A percentile compares a stretch with the other conserved stretches of the same genome.
phyloP scores from a whole-genome alignment of 768 basidiomycete genomes.

The Leccinum subgranulosum region DNA sequence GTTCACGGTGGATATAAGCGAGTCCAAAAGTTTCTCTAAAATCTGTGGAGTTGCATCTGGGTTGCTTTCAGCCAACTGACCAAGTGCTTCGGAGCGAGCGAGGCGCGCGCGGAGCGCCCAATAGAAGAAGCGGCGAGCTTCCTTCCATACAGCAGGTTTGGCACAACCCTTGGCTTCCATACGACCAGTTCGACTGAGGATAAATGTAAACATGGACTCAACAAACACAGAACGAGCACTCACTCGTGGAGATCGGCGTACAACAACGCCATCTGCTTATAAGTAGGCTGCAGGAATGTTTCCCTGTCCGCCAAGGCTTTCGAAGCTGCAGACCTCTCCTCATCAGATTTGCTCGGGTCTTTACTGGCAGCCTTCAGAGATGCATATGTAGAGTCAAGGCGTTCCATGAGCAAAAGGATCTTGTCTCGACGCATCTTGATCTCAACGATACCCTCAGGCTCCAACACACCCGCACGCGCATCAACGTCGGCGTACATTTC shows the following conservation, averaged over 20 bases:
- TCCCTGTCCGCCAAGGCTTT: constrained; percentile 74
- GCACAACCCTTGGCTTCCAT: constrained; percentile 99
- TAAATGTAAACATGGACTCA: constrained; percentile 3
- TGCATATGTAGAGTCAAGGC: constrained; percentile 83
- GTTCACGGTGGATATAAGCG: constrained; percentile 54
- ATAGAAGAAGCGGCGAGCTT: constrained; percentile 87
- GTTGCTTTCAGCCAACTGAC: constrained; percentile 63
- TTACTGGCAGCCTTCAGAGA: constrained; percentile 77
- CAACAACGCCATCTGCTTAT: constrained; percentile 88
- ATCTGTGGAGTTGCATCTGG: constrained; percentile 69
- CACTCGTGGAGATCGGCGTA: constrained; percentile 98
- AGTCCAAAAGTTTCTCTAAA: constrained; percentile 59
- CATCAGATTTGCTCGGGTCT: constrained; percentile 65
- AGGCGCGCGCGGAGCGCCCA: constrained; percentile 88
- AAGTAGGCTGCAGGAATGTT: constrained; percentile 78
- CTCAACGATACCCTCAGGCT: constrained; percentile 96
- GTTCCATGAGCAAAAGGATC: constrained; percentile 86
- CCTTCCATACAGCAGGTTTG: constrained; percentile 81
- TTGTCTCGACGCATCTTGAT: constrained; percentile 98
- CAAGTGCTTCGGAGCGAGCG: constrained; percentile 62
- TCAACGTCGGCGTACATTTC: constrained; percentile 99
- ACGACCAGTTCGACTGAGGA: constrained; percentile 77
- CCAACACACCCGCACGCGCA: constrained; percentile 92
- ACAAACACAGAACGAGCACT: constrained; percentile 30
- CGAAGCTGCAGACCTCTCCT: constrained; percentile 70